Base-by-base conservation (phyloP, 2,329 filamentous ascomycete species). In the Fusarium annulatum region DNA sequence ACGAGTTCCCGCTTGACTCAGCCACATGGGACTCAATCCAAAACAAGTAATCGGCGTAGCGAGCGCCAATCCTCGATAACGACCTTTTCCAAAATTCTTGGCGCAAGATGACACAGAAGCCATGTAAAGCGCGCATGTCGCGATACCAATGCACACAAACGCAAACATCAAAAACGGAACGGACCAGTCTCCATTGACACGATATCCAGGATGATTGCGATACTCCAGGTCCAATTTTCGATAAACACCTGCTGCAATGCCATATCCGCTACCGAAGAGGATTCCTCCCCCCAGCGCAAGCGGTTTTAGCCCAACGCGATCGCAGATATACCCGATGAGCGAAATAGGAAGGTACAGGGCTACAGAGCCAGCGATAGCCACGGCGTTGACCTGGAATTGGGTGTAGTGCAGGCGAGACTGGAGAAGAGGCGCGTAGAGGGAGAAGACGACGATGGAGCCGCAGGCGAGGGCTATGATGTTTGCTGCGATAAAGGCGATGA, bases 41-140 rank as follows among this genome's bases (percentile, higher is more conserved):
- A 98, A 97, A 11, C 94, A 92, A 1, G 96, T 94, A 80, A 98
- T 98, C 3, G 96, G 96, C 67, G 94, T 88, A 3, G 96, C 95
- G 62, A 99, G 87, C 68, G 97, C 96, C 57, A 99, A 85, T 0
- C 96, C 96, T 78, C 96, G 93, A 79, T 97, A 92, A 79, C 92
- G 93, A 8, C 95, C 94, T 69, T 93, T 91, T 55, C 95, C 95
- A 83, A 98, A 99, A 84, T 98, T 99, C 90, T 99, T 99, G 41
- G 96, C 96, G 79, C 95, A 97, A 0, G 96, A 97, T 11, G 96
- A 96, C n/a, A 99, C 92, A 4, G 94, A 92, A 57, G 92, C 89
- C 63, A 98, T 87, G 82, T 98, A 99, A 90, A 98, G 95, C 81
- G 90, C 90, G 73, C 93, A 94, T 1, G 96, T 98, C 9, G 91